Percentiles rank a stretch among this genome's conserved stretches.
These are phyloP conservation scores for Heterobasidion parviporum DNA, from an alignment of 1,284 basidiomycete species.

Conservation along the genomic window DNA sequence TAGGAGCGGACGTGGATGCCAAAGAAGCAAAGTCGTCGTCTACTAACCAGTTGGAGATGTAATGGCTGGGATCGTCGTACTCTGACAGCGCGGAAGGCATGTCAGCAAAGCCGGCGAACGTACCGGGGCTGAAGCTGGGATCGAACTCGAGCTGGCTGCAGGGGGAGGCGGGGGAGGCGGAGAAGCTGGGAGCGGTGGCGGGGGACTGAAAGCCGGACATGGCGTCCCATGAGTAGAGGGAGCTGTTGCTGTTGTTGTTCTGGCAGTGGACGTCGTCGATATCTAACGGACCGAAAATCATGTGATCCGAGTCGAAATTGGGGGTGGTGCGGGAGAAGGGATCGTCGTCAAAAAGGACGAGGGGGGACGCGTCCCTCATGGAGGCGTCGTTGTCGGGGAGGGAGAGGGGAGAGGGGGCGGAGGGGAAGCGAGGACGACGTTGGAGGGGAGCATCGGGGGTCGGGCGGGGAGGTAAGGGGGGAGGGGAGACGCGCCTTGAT, in stretches of 20 bases:
- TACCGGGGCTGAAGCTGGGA: conserved; percentile 21
- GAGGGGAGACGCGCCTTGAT: conserved; percentile 20
- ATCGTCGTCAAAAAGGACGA: conserved; percentile 36
- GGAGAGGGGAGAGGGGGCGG: conserved; percentile 17
- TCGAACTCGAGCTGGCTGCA: conserved; percentile 20
- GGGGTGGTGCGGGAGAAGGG: conserved; percentile 28
- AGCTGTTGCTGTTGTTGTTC: conserved; percentile 16
- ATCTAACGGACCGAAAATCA: conserved; percentile 54
- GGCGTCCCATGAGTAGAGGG: conserved; percentile 33
- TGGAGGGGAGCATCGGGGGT: conserved; percentile 14
- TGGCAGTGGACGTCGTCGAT: conserved; percentile 45
- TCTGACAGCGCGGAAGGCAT: conserved; percentile 16
- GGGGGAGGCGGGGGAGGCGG: conserved; percentile 27
- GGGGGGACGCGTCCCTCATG: conserved; percentile 32
- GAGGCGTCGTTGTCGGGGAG: conserved; percentile 20
- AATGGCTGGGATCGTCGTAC: conserved; percentile 33
- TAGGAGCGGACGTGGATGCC: conserved; percentile 32
- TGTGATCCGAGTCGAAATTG: conserved; percentile 31
- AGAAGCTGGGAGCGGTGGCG: conserved; percentile 17
- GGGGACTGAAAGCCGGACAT: conserved; percentile 17
- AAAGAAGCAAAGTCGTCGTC: conserved; percentile 44
- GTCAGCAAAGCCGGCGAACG: conserved; percentile 23
- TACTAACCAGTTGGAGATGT: conserved; percentile 45
- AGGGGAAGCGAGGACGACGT: conserved; percentile 23
- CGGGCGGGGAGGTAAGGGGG: conserved; percentile 16